Conservation (phyloP, 2,329 filamentous ascomycete species). For the Monilinia fructigena region DNA sequence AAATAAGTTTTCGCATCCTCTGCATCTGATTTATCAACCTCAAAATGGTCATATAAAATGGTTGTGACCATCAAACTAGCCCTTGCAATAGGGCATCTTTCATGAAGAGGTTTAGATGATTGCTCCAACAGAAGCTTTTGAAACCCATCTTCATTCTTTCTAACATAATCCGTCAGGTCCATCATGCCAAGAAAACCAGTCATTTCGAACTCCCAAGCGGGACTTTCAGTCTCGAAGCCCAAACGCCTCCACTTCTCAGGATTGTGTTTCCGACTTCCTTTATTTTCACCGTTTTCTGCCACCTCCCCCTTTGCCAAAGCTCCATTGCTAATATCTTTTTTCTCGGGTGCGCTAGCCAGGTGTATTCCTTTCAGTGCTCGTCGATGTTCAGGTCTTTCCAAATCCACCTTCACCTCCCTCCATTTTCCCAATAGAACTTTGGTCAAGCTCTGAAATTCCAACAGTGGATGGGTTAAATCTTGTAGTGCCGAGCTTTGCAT, state of each 20-base stretch:
- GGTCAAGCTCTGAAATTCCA: slow-evolving; percentile 91
- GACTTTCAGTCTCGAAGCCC: slow-evolving; percentile 88
- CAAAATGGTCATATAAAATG: slow-evolving; percentile 92
- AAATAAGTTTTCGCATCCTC: slow-evolving; percentile 77
- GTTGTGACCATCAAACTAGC: slow-evolving; percentile 84
- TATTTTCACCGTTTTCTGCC: slow-evolving; percentile 45
- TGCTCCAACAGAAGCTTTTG: slow-evolving; percentile 92
- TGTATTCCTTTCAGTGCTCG: slow-evolving; percentile 75
- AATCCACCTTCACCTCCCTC: slow-evolving; percentile 79
- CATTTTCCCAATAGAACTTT: slow-evolving; percentile 86
- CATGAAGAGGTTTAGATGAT: slow-evolving; percentile 64
- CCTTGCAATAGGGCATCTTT: slow-evolving; percentile 82
- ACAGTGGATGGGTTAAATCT: slow-evolving; percentile 81
- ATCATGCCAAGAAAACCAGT: slow-evolving; percentile 94
- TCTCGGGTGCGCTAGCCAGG: slow-evolving; percentile 73
- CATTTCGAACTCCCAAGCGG: slow-evolving; percentile 78
- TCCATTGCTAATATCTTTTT: slow-evolving; percentile 41
- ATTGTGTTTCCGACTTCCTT: slow-evolving; percentile 70
- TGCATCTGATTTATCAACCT: slow-evolving; percentile 79
- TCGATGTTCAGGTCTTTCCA: slow-evolving; percentile 85
- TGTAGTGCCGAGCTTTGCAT: slow-evolving; percentile 94
- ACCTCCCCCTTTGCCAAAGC: slow-evolving; percentile 38
- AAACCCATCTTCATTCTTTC: slow-evolving; percentile 87
- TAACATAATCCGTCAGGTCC: slow-evolving; percentile 92
- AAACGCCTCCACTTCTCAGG: slow-evolving; percentile 90